phyloP scores from a whole-genome alignment of 768 basidiomycete genomes.

The Russula vinacea region DNA sequence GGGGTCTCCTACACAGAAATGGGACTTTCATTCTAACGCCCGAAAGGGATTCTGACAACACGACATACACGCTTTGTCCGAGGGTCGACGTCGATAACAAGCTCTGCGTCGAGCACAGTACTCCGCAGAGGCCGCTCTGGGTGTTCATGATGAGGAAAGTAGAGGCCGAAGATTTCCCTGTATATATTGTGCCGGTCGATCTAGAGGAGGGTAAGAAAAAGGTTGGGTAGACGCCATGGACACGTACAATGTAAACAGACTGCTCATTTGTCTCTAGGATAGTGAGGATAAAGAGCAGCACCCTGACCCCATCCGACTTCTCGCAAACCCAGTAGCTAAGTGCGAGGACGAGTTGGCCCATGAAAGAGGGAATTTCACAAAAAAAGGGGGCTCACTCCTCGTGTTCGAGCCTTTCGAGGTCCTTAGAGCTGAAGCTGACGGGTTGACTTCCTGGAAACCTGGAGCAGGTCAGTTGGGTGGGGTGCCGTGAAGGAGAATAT shows the following conservation, averaged over 20 bases:
- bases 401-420: conserved; percentile 71
- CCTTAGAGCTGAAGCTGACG: conserved; percentile 74
- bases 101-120: conserved; percentile 89
- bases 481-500: conserved; percentile 23
- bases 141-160: conserved; percentile 86
- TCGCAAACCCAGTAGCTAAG: conserved; percentile 98
- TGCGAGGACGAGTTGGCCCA: not conserved
- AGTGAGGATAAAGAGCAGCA: conserved; percentile 76
- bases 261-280: conserved; percentile 52
- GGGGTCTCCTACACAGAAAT: conserved; percentile 59
- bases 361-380: not conserved
- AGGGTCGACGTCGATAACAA: conserved; percentile 87
- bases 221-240: not conserved
- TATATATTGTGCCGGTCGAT: conserved; percentile 94
- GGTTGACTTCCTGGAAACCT: conserved; percentile 98
- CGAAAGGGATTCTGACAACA: not conserved
- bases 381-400: conserved; percentile 62
- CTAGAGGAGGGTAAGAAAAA: conserved; percentile 42
- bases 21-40: conserved; percentile 19
- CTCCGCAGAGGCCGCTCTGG: conserved; percentile 64
- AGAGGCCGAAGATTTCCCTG: conserved; percentile 68
- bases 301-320: conserved; percentile 94
- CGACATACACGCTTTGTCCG: conserved; percentile 59
- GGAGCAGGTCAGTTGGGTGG: conserved; percentile 5
- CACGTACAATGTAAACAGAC: conserved; percentile 65